Evolutionary conservation across 768 basidiomycete genomes (phyloP).

Genomic region (Pilatotrama ljubarskyi): DNA sequence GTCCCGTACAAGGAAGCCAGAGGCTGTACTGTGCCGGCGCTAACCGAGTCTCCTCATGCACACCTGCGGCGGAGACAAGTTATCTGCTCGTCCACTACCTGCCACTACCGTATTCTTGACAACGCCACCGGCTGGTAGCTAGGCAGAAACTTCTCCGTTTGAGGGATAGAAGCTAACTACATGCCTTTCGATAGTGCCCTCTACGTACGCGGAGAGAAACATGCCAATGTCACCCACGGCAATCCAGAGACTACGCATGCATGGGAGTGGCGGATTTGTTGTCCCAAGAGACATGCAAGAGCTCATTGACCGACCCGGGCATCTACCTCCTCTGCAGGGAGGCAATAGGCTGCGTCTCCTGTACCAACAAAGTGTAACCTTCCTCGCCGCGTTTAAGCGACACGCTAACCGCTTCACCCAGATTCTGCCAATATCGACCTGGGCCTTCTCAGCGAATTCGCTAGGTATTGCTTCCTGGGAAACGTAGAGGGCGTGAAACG

Average conservation of each 20-base stretch:
- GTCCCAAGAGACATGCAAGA: constrained; percentile 8
- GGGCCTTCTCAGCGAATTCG: constrained; percentile 12
- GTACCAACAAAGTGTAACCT: constrained; percentile 7
- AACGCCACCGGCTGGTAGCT: too few relatives aligned
- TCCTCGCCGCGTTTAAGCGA: not conserved
- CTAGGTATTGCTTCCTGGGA: constrained; percentile 12
- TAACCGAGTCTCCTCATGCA: too few relatives aligned
- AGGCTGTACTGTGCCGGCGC: too few relatives aligned
- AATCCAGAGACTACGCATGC: not conserved
- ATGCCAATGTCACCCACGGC: not conserved
- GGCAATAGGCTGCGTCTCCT: constrained; percentile 4
- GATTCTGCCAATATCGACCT: not conserved
- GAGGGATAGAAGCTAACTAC: too few relatives aligned
- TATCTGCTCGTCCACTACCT: too few relatives aligned
- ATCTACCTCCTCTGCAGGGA: not conserved
- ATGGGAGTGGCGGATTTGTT: constrained; percentile 14
- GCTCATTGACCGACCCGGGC: constrained; percentile 3
- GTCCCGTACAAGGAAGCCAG: too few relatives aligned
- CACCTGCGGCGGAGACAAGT: too few relatives aligned
- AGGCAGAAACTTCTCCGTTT: too few relatives aligned
- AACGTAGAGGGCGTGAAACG: not conserved
- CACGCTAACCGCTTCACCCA: not conserved
- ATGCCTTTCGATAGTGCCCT: not conserved
- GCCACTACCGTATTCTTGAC: too few relatives aligned
- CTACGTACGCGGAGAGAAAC: not conserved